phyloP scores from a whole-genome alignment of 2,329 filamentous ascomycete species.

The Penicillium sp. region DNA sequence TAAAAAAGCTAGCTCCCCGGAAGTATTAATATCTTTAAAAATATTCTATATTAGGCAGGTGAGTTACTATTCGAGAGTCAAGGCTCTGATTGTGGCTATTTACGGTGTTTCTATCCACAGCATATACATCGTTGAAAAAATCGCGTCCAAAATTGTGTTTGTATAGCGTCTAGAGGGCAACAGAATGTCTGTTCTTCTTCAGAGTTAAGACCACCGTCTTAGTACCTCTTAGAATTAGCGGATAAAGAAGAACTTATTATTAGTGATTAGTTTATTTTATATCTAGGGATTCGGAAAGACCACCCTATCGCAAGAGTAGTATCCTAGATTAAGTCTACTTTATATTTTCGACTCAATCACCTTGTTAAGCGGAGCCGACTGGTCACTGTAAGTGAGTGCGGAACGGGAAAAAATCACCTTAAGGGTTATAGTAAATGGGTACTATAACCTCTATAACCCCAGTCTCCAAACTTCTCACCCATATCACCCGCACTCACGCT shows the following conservation, averaged over 20 bases:
- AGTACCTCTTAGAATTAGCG: conserved; percentile 38
- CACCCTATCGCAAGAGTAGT: conserved; percentile 33
- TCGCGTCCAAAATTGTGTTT: conserved; percentile 30
- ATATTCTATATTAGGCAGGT: conserved; percentile 27
- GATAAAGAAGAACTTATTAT: conserved; percentile 39
- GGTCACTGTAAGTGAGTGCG: too few species aligned
- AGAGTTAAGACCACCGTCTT: conserved; percentile 28
- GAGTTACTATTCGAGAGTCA: neutral
- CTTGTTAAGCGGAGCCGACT: too few species aligned
- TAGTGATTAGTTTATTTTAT: neutral
- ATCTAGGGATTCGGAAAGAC: conserved; percentile 10
- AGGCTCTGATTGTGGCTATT: neutral
- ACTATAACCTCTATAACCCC: too few species aligned
- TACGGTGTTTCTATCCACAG: conserved; percentile 33
- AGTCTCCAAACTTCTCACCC: too few species aligned
- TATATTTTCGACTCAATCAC: conserved; percentile 23
- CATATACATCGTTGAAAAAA: conserved; percentile 29
- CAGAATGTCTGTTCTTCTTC: conserved; percentile 30
- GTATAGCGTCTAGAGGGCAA: conserved; percentile 34
- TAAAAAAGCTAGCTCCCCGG: conserved; percentile 42
- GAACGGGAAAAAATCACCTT: too few species aligned
- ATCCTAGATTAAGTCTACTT: conserved; percentile 33
- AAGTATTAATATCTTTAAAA: conserved; percentile 26
- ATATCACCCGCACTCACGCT: too few species aligned
- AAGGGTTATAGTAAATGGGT: too few species aligned